A percentile compares a stretch with the other conserved stretches of the same genome.
These are phyloP conservation scores for Candida parachauliodes DNA, from an alignment of 805 yeast species.

Conservation along the genomic window DNA sequence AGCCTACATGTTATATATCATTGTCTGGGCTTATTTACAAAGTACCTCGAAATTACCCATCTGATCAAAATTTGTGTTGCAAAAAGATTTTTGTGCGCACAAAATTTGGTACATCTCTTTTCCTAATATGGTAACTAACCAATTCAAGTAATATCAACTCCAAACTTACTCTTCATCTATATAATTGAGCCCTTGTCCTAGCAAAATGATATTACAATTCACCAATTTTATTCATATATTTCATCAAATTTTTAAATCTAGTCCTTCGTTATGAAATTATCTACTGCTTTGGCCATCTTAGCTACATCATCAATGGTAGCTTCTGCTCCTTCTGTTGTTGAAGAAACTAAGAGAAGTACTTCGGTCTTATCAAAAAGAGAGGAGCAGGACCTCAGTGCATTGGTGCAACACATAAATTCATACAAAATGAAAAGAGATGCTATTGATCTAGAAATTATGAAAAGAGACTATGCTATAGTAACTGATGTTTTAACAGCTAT, in stretches of 20 bases:
- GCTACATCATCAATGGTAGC: constrained; percentile 22
- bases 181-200: constrained; percentile 1
- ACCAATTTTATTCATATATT: too few species aligned
- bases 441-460: constrained; percentile 21
- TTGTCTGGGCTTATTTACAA: too few species aligned
- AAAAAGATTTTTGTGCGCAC: background rate
- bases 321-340: constrained; percentile 32
- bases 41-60: too few species aligned
- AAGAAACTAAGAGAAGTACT: constrained; percentile 1
- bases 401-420: constrained; percentile 22
- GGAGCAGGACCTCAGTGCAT: constrained; percentile 17
- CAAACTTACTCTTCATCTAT: background rate
- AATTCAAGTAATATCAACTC: constrained; percentile 4
- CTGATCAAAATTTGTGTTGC: constrained; percentile 4
- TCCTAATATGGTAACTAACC: constrained; percentile 6
- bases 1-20: too few species aligned
- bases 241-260: background rate
- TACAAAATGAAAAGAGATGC: constrained; percentile 29
- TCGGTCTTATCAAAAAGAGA: constrained; percentile 7
- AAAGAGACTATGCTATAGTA: constrained; percentile 38
- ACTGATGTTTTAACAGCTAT: constrained; percentile 37
- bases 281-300: constrained; percentile 27
- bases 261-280: constrained; percentile 25
- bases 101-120: background rate
- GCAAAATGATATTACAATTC: background rate